These are phyloP conservation scores for Fonsecaea nubica DNA, from an alignment of 2,329 filamentous ascomycete genomes.

Conservation along the genomic window DNA sequence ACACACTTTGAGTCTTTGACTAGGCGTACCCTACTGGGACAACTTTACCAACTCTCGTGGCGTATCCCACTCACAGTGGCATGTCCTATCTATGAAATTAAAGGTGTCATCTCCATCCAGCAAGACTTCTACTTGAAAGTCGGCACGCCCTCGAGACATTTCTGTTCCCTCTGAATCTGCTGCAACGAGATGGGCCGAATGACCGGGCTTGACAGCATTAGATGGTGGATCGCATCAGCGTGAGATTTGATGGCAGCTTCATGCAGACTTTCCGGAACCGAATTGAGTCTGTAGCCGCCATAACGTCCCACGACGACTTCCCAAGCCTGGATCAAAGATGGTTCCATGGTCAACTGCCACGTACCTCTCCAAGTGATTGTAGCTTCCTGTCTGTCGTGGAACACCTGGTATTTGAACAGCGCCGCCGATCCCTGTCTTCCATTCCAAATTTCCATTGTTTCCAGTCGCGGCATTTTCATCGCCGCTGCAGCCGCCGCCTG, in stretches of 20 bases:
- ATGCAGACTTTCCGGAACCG: constrained; percentile 17
- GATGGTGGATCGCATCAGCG: constrained; percentile 43
- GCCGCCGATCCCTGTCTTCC: constrained; percentile 42
- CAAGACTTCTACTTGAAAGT: constrained; percentile 21
- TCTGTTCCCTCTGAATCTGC: constrained; percentile 43
- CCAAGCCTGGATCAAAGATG: too few relatives aligned
- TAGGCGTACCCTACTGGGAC: too few relatives aligned
- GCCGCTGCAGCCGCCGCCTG: constrained; percentile 41
- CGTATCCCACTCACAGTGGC: too few relatives aligned
- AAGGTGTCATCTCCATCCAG: background rate
- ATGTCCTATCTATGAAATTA: too few relatives aligned
- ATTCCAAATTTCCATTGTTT: constrained; percentile 47
- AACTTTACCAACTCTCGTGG: too few relatives aligned
- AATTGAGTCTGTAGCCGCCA: constrained; percentile 10
- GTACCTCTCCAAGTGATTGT: too few relatives aligned
- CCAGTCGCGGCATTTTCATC: constrained; percentile 41
- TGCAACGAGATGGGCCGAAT: constrained; percentile 47
- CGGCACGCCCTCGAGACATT: constrained; percentile 19
- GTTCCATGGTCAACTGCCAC: too few relatives aligned
- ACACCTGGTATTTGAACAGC: constrained; percentile 12
- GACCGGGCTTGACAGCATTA: constrained; percentile 41
- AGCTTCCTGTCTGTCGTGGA: too few relatives aligned
- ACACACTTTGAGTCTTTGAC: too few relatives aligned
- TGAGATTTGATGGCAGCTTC: constrained; percentile 38
- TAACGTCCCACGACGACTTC: too few relatives aligned